A percentile compares a stretch with the other conserved stretches of the same genome.
Evolutionary conservation across 23 red algal genomes (phyloP).

Genomic region (Cyanidiococcus yangmingshanensis): DNA sequence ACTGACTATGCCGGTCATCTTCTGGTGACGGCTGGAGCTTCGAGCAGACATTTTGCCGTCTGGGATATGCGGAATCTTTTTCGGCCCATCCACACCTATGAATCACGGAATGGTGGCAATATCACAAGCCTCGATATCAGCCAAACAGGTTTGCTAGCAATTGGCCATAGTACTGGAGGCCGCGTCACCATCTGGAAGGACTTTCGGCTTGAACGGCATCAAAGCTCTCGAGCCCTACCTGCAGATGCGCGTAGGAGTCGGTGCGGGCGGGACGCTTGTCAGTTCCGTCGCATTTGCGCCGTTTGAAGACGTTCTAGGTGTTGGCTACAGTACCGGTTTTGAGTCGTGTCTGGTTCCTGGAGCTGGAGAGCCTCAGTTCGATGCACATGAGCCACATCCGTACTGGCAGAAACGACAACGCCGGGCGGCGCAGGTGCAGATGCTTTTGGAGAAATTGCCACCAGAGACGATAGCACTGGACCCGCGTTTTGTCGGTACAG

Average conservation of each 20-base stretch:
- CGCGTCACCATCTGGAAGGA: conserved; percentile 17
- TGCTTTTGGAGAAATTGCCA: conserved; percentile 74
- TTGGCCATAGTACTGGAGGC: background rate
- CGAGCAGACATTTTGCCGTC: conserved; percentile 29
- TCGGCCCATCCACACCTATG: background rate
- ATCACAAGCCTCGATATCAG: background rate
- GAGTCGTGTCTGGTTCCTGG: conserved; percentile 67
- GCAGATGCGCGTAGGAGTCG: conserved; percentile 3
- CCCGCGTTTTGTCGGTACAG: conserved; percentile 31
- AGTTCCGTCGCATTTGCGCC: conserved; percentile 54
- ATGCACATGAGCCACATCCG: conserved; percentile 60
- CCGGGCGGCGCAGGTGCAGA: conserved; percentile 51
- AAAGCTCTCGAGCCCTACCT: background rate
- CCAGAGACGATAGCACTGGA: conserved; percentile 63
- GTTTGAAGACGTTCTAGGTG: conserved; percentile 86
- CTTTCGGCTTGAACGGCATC: background rate
- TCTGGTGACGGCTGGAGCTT: conserved; percentile 56
- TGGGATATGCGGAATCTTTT: conserved; percentile 62
- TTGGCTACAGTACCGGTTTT: conserved; percentile 55
- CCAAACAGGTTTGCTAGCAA: background rate
- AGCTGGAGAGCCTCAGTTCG: conserved; percentile 59
- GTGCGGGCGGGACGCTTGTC: conserved; percentile 28
- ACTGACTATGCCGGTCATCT: conserved; percentile 32
- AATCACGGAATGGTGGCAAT: background rate
- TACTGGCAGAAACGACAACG: conserved; percentile 50